A percentile compares a stretch with the other conserved stretches of the same genome.
phyloP scores from a whole-genome alignment of 2,329 filamentous ascomycete genomes.

The Penicillium expansum region DNA sequence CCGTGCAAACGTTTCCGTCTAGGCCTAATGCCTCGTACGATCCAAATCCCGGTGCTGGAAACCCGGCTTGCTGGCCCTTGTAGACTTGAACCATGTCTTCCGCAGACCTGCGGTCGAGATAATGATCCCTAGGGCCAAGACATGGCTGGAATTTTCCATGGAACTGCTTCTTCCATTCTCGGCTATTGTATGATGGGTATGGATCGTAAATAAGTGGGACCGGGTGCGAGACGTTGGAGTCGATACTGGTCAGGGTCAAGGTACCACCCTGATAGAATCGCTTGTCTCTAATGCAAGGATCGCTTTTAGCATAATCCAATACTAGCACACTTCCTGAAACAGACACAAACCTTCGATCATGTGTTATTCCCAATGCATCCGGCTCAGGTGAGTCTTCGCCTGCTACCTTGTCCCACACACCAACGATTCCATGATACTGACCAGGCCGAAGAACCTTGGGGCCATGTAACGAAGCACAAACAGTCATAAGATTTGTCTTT shows the following conservation, averaged over 20 bases:
- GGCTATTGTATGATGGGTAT: conserved; percentile 67
- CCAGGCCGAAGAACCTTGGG: conserved; percentile 17
- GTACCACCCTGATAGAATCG: conserved; percentile 22
- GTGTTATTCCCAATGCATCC: conserved; percentile 13
- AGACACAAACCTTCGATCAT: conserved; percentile 16
- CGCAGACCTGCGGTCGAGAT: conserved; percentile 17
- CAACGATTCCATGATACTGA: conserved; percentile 14
- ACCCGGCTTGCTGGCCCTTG: conserved; percentile 41
- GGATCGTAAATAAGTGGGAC: conserved; percentile 57
- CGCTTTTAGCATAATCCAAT: not conserved
- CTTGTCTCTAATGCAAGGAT: conserved; percentile 5
- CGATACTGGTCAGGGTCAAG: conserved; percentile 18
- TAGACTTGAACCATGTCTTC: conserved; percentile 28
- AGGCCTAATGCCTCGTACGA: conserved; percentile 60
- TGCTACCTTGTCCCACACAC: not conserved
- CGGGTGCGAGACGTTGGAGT: conserved; percentile 12
- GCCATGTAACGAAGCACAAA: not conserved
- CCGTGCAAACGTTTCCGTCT: conserved; percentile 64
- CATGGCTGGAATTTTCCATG: conserved; percentile 20
- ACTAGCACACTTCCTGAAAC: not conserved
- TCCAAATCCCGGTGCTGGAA: conserved; percentile 62
- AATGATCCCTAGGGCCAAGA: conserved; percentile 20
- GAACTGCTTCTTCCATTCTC: conserved; percentile 52
- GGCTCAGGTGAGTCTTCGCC: conserved; percentile 1
- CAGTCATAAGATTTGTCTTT: conserved; percentile 3